A percentile compares a stretch with the other conserved stretches of the same genome.
Conservation (phyloP, 2,329 filamentous ascomycete species). For the Dothistroma septosporum region DNA sequence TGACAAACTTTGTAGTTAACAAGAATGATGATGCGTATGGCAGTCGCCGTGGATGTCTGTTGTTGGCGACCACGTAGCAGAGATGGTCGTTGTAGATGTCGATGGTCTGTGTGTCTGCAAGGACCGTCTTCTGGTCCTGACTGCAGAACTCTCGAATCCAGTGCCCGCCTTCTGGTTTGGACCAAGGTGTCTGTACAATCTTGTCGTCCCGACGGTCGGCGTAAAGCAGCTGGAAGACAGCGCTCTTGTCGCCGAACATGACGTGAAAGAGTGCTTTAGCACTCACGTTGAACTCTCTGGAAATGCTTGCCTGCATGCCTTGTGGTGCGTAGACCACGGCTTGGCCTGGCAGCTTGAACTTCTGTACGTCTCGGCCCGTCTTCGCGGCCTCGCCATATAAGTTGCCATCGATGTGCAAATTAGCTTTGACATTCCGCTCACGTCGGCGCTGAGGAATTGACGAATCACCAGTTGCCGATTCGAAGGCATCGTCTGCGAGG, state of each 20-base stretch:
- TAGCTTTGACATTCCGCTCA: slow-evolving; percentile 52
- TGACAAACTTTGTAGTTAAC: slow-evolving; percentile 83
- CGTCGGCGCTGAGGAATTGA: slow-evolving; percentile 37
- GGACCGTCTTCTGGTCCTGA: slow-evolving; percentile 31
- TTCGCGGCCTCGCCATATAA: slow-evolving; percentile 47
- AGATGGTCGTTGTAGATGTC: slow-evolving; percentile 59
- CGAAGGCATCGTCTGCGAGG: slow-evolving; percentile 47
- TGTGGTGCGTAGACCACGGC: slow-evolving; percentile 80
- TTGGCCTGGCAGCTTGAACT: slow-evolving; percentile 76
- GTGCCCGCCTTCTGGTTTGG: slow-evolving; percentile 56
- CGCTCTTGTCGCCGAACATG: slow-evolving; percentile 92
- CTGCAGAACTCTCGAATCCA: slow-evolving; percentile 62
- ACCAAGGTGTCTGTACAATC: slow-evolving; percentile 85
- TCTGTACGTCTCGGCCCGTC: slow-evolving; percentile 52
- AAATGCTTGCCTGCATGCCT: slow-evolving; percentile 71
- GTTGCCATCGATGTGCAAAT: slow-evolving; percentile 60
- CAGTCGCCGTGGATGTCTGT: slow-evolving; percentile 72
- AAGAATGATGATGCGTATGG: slow-evolving; percentile 76
- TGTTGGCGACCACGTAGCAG: slow-evolving; percentile 64
- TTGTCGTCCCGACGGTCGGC: slow-evolving; percentile 72
- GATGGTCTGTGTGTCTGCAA: slow-evolving; percentile 80
- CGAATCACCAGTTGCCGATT: slow-evolving; percentile 44
- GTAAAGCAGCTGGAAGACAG: slow-evolving; percentile 87
- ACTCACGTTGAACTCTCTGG: slow-evolving; percentile 82
- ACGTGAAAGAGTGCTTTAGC: slow-evolving; percentile 95